Conservation (phyloP, 2,329 filamentous ascomycete species). For the Onygenales sp. region DNA sequence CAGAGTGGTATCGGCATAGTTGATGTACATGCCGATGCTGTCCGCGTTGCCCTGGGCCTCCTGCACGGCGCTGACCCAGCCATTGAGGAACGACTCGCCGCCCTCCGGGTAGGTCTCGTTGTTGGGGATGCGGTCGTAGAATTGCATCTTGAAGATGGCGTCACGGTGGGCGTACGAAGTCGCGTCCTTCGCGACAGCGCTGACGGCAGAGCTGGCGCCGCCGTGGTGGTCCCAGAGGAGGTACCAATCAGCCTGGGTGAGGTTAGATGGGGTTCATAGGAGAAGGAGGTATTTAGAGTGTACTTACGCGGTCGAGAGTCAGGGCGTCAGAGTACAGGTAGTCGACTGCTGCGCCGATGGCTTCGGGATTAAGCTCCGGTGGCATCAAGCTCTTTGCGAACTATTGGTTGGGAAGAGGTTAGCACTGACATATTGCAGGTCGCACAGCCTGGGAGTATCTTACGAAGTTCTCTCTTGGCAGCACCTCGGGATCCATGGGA, state of each 20-base stretch:
- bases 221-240: slow-evolving; percentile 51
- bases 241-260: slow-evolving; percentile 32
- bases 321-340: not conserved
- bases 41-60: slow-evolving; percentile 19
- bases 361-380: not conserved
- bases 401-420: not conserved
- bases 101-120: slow-evolving; percentile 13
- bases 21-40: slow-evolving; percentile 45
- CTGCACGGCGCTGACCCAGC: slow-evolving; percentile 38
- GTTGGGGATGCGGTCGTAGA: slow-evolving; percentile 39
- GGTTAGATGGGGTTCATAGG: not conserved
- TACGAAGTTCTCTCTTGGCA: not conserved
- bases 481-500: not conserved
- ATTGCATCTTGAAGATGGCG: slow-evolving; percentile 51
- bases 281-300: not conserved
- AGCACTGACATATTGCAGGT: not conserved
- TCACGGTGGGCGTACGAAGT: slow-evolving; percentile 53
- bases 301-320: not conserved
- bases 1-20: slow-evolving; percentile 47
- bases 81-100: slow-evolving; percentile 36
- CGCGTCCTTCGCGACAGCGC: slow-evolving; percentile 41
- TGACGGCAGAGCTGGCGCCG: slow-evolving; percentile 40
- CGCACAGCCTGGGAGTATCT: not conserved
- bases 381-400: slow-evolving; percentile 4
- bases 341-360: not conserved